Evolutionary conservation across 371 early-diverging fungal genomes (phyloP).

Genomic region (Mortierella sp.): DNA sequence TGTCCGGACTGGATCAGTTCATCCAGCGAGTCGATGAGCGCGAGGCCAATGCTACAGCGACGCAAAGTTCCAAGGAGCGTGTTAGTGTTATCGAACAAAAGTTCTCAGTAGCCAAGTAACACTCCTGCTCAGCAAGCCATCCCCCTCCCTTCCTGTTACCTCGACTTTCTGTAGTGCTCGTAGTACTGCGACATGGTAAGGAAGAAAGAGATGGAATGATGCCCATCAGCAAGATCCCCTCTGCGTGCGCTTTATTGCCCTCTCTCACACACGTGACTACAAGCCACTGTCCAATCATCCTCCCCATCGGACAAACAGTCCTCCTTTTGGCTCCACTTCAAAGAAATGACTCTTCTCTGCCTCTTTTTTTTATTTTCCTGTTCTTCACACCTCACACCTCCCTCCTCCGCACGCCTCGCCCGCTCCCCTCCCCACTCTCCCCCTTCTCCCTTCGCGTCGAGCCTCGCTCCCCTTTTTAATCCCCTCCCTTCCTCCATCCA

Average conservation of each 20-base stretch:
- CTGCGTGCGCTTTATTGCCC: not conserved
- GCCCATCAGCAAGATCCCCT: slow-evolving; percentile 7
- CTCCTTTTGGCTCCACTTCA: not conserved
- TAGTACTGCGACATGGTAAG: slow-evolving; percentile 68
- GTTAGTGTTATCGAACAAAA: too few species aligned
- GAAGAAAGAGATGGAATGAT: slow-evolving; percentile 14
- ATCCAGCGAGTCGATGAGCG: slow-evolving; percentile 96
- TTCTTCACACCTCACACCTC: not conserved
- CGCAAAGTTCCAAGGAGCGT: not conserved
- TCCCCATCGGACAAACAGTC: not conserved
- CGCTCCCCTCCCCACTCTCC: not conserved
- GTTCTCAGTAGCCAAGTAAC: too few species aligned
- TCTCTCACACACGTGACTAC: not conserved
- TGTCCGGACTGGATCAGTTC: slow-evolving; percentile 93
- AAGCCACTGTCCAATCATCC: slow-evolving; percentile 2
- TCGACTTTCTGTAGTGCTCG: slow-evolving; percentile 76
- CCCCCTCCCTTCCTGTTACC: slow-evolving; percentile 23
- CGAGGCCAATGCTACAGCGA: slow-evolving; percentile 81
- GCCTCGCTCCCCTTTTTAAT: not conserved
- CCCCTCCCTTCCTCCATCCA: not conserved
- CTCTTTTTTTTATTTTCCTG: not conserved
- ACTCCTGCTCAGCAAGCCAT: too few species aligned
- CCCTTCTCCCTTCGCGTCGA: not conserved
- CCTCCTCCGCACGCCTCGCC: not conserved
- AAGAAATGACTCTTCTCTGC: not conserved